These are phyloP conservation scores for Cyamopsis tetragonoloba DNA, from an alignment of 306 rosid species.

Conservation along the genomic window DNA sequence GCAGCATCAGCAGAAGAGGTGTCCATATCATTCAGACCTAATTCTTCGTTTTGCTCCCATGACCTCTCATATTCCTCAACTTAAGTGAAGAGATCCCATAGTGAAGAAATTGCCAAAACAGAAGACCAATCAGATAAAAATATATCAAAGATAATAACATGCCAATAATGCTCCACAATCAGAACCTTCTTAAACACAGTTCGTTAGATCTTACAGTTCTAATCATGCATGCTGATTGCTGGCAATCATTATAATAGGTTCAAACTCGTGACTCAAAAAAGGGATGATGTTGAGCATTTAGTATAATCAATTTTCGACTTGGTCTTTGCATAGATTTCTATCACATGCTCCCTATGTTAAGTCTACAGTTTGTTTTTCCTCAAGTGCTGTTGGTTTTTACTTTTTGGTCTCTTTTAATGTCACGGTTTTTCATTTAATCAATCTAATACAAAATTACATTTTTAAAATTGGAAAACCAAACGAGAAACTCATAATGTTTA, in stretches of 20 bases:
- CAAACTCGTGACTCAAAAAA: background rate
- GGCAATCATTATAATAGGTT: too few relatives aligned
- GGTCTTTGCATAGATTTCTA: too few relatives aligned
- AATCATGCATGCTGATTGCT: background rate
- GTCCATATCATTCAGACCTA: conserved; percentile 93
- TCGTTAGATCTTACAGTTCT: background rate
- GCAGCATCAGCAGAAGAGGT: conserved; percentile 87
- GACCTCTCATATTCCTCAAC: conserved; percentile 90
- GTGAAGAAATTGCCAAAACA: conserved; percentile 13
- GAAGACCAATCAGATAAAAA: background rate
- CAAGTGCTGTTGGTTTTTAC: too few relatives aligned
- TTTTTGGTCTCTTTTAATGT: too few relatives aligned
- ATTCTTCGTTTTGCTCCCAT: conserved; percentile 93
- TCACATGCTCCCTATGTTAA: too few relatives aligned
- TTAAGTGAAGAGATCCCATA: conserved; percentile 31
- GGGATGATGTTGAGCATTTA: too few relatives aligned
- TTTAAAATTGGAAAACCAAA: too few relatives aligned
- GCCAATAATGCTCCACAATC: background rate
- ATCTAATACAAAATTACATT: too few relatives aligned
- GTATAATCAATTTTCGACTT: too few relatives aligned
- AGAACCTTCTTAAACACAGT: background rate
- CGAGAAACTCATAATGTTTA: too few relatives aligned
- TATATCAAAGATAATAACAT: background rate
- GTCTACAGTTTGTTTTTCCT: too few relatives aligned
- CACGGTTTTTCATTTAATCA: too few relatives aligned